These are phyloP conservation scores for Neonectria faginata DNA, from an alignment of 2,329 filamentous ascomycete species.

Conservation along the genomic window DNA sequence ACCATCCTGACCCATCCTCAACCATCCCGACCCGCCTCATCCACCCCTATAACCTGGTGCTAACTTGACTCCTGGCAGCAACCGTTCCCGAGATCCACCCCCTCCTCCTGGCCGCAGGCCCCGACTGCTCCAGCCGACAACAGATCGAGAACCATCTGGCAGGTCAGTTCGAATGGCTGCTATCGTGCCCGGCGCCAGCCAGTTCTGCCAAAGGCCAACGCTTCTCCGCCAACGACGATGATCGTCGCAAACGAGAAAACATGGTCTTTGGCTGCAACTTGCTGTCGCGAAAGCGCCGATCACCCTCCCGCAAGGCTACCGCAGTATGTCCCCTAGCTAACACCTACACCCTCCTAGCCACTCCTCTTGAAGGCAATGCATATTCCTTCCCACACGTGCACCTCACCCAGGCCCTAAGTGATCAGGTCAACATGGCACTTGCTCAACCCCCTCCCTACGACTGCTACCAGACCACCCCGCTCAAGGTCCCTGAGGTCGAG, in stretches of 20 bases:
- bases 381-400: slow-evolving; percentile 35
- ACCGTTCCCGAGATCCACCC: slow-evolving; percentile 35
- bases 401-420: slow-evolving; percentile 23
- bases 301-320: slow-evolving; percentile 37
- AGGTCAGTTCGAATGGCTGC: slow-evolving; percentile 64
- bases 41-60: slow-evolving; percentile 9
- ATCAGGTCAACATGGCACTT: slow-evolving; percentile 41
- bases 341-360: slow-evolving; percentile 62
- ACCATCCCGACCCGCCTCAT: not conserved
- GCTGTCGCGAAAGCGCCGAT: slow-evolving; percentile 52
- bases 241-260: slow-evolving; percentile 35
- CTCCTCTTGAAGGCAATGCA: slow-evolving; percentile 51
- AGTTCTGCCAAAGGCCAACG: slow-evolving; percentile 38
- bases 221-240: slow-evolving; percentile 28
- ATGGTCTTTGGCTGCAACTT: slow-evolving; percentile 66
- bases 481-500: slow-evolving; percentile 47
- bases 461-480: slow-evolving; percentile 35
- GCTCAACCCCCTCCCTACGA: slow-evolving; percentile 43
- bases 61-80: slow-evolving; percentile 34
- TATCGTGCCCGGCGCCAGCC: slow-evolving; percentile 53
- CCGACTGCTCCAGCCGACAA: slow-evolving; percentile 42
- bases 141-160: slow-evolving; percentile 58
- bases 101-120: slow-evolving; percentile 42
- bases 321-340: slow-evolving; percentile 45
- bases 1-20: slow-evolving; percentile 2